Percentiles rank a stretch among this genome's conserved stretches.
Evolutionary conservation across 2,329 filamentous ascomycete genomes (phyloP).

Genomic region (Nigrospora osmanthi): DNA sequence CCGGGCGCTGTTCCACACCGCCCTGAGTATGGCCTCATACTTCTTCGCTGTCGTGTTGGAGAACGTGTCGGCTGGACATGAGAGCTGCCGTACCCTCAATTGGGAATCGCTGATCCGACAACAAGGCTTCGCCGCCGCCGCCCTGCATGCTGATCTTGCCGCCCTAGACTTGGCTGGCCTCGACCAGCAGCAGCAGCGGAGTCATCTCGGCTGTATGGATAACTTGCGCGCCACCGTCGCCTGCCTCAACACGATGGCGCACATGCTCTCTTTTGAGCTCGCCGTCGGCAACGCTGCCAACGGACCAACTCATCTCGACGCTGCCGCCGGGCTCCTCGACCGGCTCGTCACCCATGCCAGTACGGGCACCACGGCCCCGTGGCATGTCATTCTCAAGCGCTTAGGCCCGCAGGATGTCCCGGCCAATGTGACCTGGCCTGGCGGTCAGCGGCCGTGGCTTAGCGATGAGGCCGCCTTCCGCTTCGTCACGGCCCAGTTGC

Average conservation of each 20-base stretch:
- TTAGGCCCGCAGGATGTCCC: slow-evolving; percentile 7
- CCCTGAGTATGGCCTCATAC: slow-evolving; percentile 47
- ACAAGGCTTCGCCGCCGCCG: slow-evolving; percentile 33
- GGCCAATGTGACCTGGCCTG: too few relatives aligned
- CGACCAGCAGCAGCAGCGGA: slow-evolving; percentile 8
- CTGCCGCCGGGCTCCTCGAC: slow-evolving; percentile 39
- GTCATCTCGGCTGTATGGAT: too few relatives aligned
- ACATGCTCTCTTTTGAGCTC: slow-evolving; percentile 46
- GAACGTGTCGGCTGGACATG: slow-evolving; percentile 21
- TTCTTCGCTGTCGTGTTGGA: slow-evolving; percentile 42
- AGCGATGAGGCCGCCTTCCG: slow-evolving; percentile 37
- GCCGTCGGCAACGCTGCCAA: slow-evolving; percentile 35
- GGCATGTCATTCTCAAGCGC: slow-evolving; percentile 24
- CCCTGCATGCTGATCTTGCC: slow-evolving; percentile 34
- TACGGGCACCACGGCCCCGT: slow-evolving; percentile 10
- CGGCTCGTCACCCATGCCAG: slow-evolving; percentile 30
- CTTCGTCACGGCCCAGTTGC: slow-evolving; percentile 37
- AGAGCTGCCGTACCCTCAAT: slow-evolving; percentile 25
- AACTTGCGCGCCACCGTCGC: slow-evolving; percentile 20
- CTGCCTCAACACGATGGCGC: slow-evolving; percentile 42
- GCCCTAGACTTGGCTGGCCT: slow-evolving; percentile 2
- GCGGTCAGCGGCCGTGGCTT: slow-evolving; percentile 28
- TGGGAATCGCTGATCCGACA: slow-evolving; percentile 33
- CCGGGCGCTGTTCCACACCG: slow-evolving; percentile 49
- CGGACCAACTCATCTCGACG: slow-evolving; percentile 42